Evolutionary conservation across 2,329 filamentous ascomycete genomes (phyloP).

Genomic region (Cryphonectria radicalis): DNA sequence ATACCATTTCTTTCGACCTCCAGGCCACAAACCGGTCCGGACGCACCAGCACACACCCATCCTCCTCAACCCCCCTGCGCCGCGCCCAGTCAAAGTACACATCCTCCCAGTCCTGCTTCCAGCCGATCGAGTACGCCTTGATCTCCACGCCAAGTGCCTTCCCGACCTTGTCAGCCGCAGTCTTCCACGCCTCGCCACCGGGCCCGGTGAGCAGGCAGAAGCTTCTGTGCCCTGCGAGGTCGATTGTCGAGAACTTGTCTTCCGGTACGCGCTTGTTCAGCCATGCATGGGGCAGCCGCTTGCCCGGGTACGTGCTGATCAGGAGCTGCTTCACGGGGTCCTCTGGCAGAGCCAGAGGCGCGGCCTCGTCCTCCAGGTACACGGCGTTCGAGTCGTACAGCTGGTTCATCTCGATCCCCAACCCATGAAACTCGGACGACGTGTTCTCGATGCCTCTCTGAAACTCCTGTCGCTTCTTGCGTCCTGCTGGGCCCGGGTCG

Average conservation of each 20-base stretch:
- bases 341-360: constrained; percentile 33
- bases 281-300: constrained; percentile 66
- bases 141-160: constrained; percentile 50
- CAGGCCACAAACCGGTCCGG: constrained; percentile 65
- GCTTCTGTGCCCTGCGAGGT: constrained; percentile 59
- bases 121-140: constrained; percentile 57
- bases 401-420: constrained; percentile 65
- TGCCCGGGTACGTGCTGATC: constrained; percentile 61
- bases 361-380: constrained; percentile 51
- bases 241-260: constrained; percentile 58
- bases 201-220: constrained; percentile 59
- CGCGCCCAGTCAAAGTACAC: constrained; percentile 64
- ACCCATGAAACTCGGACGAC: constrained; percentile 55
- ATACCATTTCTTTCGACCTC: constrained; percentile 38
- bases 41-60: constrained; percentile 60
- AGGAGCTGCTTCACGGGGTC: constrained; percentile 49
- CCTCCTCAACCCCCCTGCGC: constrained; percentile 58
- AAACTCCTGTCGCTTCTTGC: constrained; percentile 43
- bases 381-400: constrained; percentile 52
- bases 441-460: constrained; percentile 48
- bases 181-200: constrained; percentile 59
- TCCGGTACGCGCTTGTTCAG: constrained; percentile 53
- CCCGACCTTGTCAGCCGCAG: constrained; percentile 48
- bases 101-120: constrained; percentile 63
- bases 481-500: constrained; percentile 43